Conservation (phyloP, 2,329 filamentous ascomycete genomes). For the Colletotrichum sp. region DNA sequence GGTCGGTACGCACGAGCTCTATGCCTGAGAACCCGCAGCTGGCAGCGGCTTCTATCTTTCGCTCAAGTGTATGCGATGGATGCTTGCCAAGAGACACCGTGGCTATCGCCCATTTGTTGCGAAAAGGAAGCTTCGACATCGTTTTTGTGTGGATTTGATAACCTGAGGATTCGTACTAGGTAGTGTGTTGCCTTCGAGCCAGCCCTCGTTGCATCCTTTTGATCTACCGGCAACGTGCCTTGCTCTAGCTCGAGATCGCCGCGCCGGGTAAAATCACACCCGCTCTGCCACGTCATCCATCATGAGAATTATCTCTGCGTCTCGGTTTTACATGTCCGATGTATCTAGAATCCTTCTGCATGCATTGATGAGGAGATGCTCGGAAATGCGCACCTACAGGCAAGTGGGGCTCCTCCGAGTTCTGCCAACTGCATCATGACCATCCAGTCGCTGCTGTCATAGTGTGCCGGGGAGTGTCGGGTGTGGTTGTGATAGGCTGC, state of each 20-base stretch:
- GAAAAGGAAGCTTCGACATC: neutral
- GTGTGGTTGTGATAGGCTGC: neutral
- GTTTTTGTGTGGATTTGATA: accelerated
- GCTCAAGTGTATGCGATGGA: neutral
- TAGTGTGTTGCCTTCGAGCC: neutral
- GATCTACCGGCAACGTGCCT: neutral
- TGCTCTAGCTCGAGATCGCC: neutral
- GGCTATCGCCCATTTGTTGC: neutral
- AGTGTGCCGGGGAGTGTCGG: neutral
- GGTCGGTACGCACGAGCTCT: neutral
- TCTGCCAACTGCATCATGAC: neutral
- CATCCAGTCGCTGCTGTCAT: neutral
- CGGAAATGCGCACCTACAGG: neutral
- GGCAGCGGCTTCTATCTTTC: neutral
- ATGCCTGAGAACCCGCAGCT: neutral
- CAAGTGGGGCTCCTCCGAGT: neutral
- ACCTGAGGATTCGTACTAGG: neutral
- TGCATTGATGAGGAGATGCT: neutral
- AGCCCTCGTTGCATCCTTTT: neutral
- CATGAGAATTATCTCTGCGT: neutral
- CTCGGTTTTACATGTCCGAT: neutral
- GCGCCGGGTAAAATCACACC: neutral
- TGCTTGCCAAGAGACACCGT: neutral
- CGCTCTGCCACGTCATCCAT: neutral
- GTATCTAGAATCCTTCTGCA: neutral